Conservation (phyloP, 176 grass and related monocot genomes). For the Eleusine indica region DNA sequence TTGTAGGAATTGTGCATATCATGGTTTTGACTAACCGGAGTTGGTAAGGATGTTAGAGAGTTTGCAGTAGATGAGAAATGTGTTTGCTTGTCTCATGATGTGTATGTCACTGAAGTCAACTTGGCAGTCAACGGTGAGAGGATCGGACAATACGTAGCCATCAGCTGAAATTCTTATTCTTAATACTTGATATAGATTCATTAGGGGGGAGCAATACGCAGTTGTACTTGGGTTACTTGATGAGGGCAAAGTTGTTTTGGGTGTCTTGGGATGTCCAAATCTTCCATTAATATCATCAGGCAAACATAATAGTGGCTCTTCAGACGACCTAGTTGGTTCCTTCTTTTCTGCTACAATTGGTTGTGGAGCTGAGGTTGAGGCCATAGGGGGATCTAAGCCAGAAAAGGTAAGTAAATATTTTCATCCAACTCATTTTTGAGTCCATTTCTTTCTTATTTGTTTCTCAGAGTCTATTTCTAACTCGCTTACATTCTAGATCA, state of each 20-base stretch:
- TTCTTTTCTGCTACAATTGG: slow-evolving; percentile 85
- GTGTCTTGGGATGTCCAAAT: slow-evolving; percentile 95
- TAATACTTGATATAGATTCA: slow-evolving; percentile 61
- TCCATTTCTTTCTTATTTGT: background rate
- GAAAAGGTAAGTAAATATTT: slow-evolving; percentile 60
- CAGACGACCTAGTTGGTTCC: slow-evolving; percentile 57
- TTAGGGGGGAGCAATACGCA: slow-evolving; percentile 96
- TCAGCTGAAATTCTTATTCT: too few relatives aligned
- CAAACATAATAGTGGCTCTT: slow-evolving; percentile 34
- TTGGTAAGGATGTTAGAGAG: too few relatives aligned
- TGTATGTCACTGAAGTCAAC: too few relatives aligned
- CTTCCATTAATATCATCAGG: slow-evolving; percentile 72
- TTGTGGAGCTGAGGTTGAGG: slow-evolving; percentile 70
- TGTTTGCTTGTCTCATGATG: too few relatives aligned
- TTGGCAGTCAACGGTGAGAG: too few relatives aligned
- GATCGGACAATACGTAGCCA: too few relatives aligned
- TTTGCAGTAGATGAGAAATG: too few relatives aligned
- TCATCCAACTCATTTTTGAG: background rate
- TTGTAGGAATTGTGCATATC: too few relatives aligned
- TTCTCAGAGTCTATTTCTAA: background rate
- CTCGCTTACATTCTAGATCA: slow-evolving; percentile 55
- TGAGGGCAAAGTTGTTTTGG: slow-evolving; percentile 89
- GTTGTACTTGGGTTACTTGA: slow-evolving; percentile 92
- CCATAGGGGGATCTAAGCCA: slow-evolving; percentile 59
- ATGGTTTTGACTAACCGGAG: too few relatives aligned